These are phyloP conservation scores for Lepraria neglecta DNA, from an alignment of 495 filamentous ascomycete genomes.

Conservation along the genomic window DNA sequence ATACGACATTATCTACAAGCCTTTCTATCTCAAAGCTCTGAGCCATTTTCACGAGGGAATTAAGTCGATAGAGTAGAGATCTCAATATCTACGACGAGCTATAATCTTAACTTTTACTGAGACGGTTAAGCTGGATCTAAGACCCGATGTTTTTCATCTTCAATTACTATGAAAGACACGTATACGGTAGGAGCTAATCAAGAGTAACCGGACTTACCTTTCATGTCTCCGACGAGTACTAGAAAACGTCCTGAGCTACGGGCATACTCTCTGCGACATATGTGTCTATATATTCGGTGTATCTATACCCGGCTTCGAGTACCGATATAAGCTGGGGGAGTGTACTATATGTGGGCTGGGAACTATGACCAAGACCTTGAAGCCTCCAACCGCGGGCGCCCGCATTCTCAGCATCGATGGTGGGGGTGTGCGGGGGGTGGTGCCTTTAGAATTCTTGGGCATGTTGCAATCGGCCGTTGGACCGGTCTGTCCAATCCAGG, in stretches of 20 bases:
- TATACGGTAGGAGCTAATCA: neutral
- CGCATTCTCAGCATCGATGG: constrained; percentile 15
- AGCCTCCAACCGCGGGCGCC: neutral
- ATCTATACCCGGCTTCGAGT: neutral
- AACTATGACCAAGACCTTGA: constrained; percentile 1
- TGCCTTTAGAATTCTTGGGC: constrained; percentile 13
- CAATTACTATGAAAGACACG: neutral
- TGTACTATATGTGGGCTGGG: constrained; percentile 1
- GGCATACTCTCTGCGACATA: constrained; percentile 3
- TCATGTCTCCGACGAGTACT: constrained; percentile 10
- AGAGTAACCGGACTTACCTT: constrained; percentile 15
- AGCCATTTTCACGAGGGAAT: neutral
- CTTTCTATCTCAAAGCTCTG: constrained; percentile 3
- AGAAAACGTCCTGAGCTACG: constrained; percentile 15
- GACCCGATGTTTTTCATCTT: neutral
- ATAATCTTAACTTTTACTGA: neutral
- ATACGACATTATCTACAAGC: constrained; percentile 10
- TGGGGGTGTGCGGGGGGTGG: constrained; percentile 5
- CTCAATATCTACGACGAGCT: neutral
- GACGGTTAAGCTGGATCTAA: neutral
- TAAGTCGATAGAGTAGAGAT: neutral
- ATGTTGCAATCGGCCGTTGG: constrained; percentile 1
- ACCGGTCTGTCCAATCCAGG: neutral
- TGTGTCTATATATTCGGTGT: constrained; percentile 11
- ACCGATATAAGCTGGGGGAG: neutral